Evolutionary conservation across 495 filamentous ascomycete genomes (phyloP).

Genomic region (Xylaria longipes): DNA sequence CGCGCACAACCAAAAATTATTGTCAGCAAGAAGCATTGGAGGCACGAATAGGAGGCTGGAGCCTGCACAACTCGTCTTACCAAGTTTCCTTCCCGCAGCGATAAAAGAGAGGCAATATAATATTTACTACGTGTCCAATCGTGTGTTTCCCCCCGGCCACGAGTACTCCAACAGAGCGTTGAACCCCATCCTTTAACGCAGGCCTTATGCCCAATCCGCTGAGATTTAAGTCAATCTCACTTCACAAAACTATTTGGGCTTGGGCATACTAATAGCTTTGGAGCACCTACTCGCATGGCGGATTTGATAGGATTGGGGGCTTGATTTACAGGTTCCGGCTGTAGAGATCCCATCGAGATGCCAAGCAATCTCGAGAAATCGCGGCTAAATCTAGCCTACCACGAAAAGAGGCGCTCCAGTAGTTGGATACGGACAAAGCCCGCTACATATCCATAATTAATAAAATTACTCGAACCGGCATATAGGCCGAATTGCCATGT

Average conservation of each 20-base stretch:
- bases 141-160: not conserved
- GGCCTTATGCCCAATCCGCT: not conserved
- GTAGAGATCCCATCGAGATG: not conserved
- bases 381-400: slow-evolving; percentile 13
- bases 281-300: not conserved
- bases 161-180: not conserved
- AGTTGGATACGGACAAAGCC: not conserved
- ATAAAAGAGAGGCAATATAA: not conserved
- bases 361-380: slow-evolving; percentile 5
- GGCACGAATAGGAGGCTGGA: not conserved
- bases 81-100: not conserved
- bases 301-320: not conserved
- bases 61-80: not conserved
- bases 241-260: not conserved
- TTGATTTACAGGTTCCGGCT: not conserved
- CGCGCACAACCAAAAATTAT: not conserved
- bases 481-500: slow-evolving; percentile 20
- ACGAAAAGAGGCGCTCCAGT: not conserved
- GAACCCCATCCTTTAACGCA: not conserved
- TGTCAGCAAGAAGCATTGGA: not conserved
- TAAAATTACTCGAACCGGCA: slow-evolving; percentile 13
- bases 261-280: not conserved
- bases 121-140: too few relatives aligned
- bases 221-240: not conserved
- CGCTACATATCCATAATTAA: not conserved